Evolutionary conservation across 495 filamentous ascomycete genomes (phyloP).

Genomic region (Penicillium roqueforti): DNA sequence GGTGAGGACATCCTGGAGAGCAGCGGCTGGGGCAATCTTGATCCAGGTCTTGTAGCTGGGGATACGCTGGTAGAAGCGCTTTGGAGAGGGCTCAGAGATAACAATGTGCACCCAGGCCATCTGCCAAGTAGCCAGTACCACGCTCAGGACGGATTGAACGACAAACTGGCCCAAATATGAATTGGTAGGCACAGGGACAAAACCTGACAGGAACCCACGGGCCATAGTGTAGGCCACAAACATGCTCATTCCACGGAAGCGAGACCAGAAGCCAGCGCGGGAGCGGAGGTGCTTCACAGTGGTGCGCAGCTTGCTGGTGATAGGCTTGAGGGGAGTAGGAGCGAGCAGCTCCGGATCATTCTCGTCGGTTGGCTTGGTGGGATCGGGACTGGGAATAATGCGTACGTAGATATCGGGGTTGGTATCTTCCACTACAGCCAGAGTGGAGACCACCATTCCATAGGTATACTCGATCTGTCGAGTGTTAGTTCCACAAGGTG

Average conservation of each 20-base stretch:
- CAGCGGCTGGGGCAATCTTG: conserved; percentile 49
- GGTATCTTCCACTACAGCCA: conserved; percentile 59
- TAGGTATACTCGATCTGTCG: conserved; percentile 53
- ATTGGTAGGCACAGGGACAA: conserved; percentile 25
- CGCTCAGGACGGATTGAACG: conserved; percentile 32
- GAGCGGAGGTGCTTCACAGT: conserved; percentile 55
- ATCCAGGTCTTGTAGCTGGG: conserved; percentile 41
- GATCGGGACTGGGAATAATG: conserved; percentile 33
- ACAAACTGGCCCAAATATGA: conserved; percentile 37
- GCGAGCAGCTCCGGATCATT: conserved; percentile 30
- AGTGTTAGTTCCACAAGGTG: background rate
- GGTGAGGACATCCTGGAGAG: conserved; percentile 37
- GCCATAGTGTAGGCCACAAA: conserved; percentile 32
- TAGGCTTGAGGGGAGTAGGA: conserved; percentile 37
- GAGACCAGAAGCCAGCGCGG: conserved; percentile 50
- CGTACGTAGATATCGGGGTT: conserved; percentile 54
- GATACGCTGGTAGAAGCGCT: conserved; percentile 51
- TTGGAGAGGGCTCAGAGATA: conserved; percentile 52
- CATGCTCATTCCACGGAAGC: conserved; percentile 54
- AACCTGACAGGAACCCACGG: conserved; percentile 18
- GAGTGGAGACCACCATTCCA: conserved; percentile 52
- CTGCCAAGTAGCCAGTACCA: conserved; percentile 47
- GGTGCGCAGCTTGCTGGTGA: conserved; percentile 55
- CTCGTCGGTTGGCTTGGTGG: conserved; percentile 31
- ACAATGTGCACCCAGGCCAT: conserved; percentile 60